Percentiles rank a stretch among this genome's conserved stretches.
Evolutionary conservation across 768 basidiomycete species (phyloP).

Genomic region (Dioszegia hungarica): DNA sequence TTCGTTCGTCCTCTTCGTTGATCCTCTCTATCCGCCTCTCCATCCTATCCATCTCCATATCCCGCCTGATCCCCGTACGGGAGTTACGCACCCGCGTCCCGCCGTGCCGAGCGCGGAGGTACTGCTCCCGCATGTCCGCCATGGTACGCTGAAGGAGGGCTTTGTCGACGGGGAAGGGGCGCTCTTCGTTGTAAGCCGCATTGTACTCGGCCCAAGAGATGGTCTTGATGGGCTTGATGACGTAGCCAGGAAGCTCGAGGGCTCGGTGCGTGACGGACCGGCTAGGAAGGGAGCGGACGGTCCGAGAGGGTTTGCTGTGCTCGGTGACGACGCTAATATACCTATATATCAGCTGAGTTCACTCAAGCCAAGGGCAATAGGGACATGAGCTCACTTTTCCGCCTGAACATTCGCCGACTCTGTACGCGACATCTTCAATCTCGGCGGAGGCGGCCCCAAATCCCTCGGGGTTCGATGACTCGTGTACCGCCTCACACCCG

Average conservation of each 20-base stretch:
- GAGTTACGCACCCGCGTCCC: background rate
- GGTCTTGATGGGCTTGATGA: constrained; percentile 8
- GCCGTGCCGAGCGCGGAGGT: background rate
- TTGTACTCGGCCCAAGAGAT: constrained; percentile 5
- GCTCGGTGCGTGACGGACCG: background rate
- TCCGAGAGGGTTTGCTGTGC: constrained; percentile 1
- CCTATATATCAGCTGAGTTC: background rate
- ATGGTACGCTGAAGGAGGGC: background rate
- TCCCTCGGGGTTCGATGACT: too few species aligned
- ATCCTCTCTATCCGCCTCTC: background rate
- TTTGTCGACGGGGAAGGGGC: background rate
- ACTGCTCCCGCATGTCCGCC: background rate
- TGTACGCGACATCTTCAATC: constrained; percentile 4
- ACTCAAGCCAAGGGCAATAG: background rate
- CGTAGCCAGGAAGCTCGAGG: background rate
- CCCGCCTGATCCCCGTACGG: background rate
- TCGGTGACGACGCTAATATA: constrained; percentile 1
- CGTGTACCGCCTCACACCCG: too few species aligned
- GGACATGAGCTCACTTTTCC: background rate
- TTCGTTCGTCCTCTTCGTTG: background rate
- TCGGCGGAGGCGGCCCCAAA: background rate
- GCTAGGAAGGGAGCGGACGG: background rate
- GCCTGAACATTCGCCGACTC: background rate
- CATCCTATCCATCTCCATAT: background rate
- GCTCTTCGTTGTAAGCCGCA: background rate